Base-by-base conservation (phyloP, 768 basidiomycete species). In the Pleurotus pulmonarius region DNA sequence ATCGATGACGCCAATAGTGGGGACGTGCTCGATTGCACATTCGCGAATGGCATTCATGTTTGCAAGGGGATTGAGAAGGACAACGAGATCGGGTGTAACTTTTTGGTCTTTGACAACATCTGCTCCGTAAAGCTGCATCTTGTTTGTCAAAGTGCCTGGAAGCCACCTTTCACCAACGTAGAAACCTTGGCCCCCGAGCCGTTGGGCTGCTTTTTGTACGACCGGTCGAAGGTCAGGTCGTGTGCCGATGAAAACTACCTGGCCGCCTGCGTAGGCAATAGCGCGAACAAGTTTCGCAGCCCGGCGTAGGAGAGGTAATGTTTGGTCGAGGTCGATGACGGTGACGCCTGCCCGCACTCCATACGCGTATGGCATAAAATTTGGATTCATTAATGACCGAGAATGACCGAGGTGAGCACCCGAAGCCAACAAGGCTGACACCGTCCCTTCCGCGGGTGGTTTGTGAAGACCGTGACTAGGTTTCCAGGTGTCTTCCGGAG, bases 321-420 rank as follows among this genome's bases (percentile, higher is more conserved):
- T 97, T 63, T 90, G 88, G 68, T 98, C 94, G 25, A 98, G 81
- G 72, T 98, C 93, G 69, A 98, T 98, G 69, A 98, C 80, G 47
- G 92, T 92, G 62, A 98, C 81, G 12, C 89, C 92, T 44, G 92
- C 83, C 55, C 97, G 91, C 13, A 84, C 83, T 59, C 95, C 97
- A 67, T 97, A 98, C 37, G 95, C 87, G 69, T 94, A 96, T 26
- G 95, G 91, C 63, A 88, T 76, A 63, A 94, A 94, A 68, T 92
- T 90, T 25, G 92, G 87, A 69, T 94, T 91, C 78, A 95, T 87
- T 61, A 92, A 83, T 4, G 86, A 79, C 39, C 82, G 80, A 34
- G 90, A 82, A 68, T 98, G 95, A 5, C 97, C 97, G 45, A 98
- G 84, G 68, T 98, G 95, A 13, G 97, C 95, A 22, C 94, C 94